Evolutionary conservation across 805 yeast genomes (phyloP).

Genomic region (Candida khao-thaluensis): DNA sequence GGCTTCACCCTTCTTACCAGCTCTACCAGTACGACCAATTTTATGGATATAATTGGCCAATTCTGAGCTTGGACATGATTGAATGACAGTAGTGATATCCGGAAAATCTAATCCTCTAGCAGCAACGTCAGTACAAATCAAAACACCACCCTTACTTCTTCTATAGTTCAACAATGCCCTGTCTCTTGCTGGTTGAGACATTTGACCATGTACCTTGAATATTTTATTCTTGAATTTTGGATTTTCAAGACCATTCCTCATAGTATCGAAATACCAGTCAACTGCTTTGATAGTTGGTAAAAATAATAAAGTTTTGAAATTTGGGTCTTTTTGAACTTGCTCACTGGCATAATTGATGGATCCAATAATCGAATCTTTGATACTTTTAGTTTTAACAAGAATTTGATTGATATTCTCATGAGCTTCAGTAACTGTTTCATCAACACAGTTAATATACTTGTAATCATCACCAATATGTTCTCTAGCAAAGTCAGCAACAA

Average conservation of each 20-base stretch:
- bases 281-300: slow-evolving; percentile 75
- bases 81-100: slow-evolving; percentile 79
- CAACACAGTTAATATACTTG: slow-evolving; percentile 70
- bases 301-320: slow-evolving; percentile 79
- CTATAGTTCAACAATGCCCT: slow-evolving; percentile 56
- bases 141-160: slow-evolving; percentile 46
- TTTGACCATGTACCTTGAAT: slow-evolving; percentile 61
- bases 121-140: slow-evolving; percentile 88
- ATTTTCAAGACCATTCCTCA: slow-evolving; percentile 1
- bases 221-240: slow-evolving; percentile 17
- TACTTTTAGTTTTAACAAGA: slow-evolving; percentile 50
- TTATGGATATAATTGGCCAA: slow-evolving; percentile 85
- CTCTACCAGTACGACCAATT: slow-evolving; percentile 95
- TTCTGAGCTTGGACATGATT: slow-evolving; percentile 73
- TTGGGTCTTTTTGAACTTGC: slow-evolving; percentile 29
- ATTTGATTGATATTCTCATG: slow-evolving; percentile 78
- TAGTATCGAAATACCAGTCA: slow-evolving; percentile 47
- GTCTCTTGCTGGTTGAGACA: slow-evolving; percentile 69
- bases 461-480: slow-evolving; percentile 53
- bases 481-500: slow-evolving; percentile 65
- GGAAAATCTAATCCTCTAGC: slow-evolving; percentile 98
- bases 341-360: slow-evolving; percentile 48
- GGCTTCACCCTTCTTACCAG: slow-evolving; percentile 77
- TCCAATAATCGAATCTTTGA: slow-evolving; percentile 60
- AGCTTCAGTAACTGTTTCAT: slow-evolving; percentile 65